Evolutionary conservation across 2,329 filamentous ascomycete genomes (phyloP).

Genomic region (Diplodia intermedia): DNA sequence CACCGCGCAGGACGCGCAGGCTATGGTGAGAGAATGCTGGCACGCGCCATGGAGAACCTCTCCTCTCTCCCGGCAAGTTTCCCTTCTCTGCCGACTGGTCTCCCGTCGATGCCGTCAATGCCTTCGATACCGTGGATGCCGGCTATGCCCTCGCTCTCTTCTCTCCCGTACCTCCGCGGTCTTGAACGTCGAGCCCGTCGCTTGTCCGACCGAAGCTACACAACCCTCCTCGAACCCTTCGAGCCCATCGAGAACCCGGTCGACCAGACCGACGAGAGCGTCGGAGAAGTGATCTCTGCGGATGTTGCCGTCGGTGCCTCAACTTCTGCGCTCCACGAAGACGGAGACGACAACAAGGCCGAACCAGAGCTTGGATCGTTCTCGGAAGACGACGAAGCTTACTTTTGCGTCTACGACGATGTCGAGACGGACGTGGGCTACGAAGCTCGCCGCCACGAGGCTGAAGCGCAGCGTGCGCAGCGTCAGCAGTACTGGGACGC

Average conservation of each 20-base stretch:
- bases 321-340: not conserved
- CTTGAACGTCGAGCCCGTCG: not conserved
- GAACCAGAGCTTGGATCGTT: not conserved
- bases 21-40: not conserved
- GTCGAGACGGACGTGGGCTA: not conserved
- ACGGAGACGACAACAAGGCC: not conserved
- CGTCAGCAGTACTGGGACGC: not conserved
- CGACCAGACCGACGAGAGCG: not conserved
- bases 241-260: not conserved
- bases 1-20: not conserved
- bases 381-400: not conserved
- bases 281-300: not conserved
- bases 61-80: not conserved
- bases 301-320: not conserved
- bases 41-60: not conserved
- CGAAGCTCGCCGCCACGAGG: not conserved
- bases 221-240: slow-evolving; percentile 4
- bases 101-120: not conserved
- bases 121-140: too few species aligned
- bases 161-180: not conserved
- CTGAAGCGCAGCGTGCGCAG: not conserved
- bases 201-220: not conserved
- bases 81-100: not conserved
- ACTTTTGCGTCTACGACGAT: not conserved
- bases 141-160: not conserved